Evolutionary conservation across 2,329 filamentous ascomycete genomes (phyloP).

Genomic region (Albifimbria verrucaria): DNA sequence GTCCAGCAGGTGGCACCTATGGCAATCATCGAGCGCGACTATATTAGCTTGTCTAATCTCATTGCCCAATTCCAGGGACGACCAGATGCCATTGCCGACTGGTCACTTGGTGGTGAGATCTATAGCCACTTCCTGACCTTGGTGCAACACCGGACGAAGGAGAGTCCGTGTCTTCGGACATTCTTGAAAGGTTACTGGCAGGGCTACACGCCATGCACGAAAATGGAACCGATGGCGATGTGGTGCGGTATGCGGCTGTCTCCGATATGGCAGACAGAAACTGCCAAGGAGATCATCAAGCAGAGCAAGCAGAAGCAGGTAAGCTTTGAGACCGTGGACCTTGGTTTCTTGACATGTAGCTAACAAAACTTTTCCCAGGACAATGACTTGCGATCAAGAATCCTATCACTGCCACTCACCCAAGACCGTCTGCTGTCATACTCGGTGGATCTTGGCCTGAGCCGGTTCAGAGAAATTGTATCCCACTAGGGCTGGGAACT

Average conservation of each 20-base stretch:
- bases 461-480: conserved; percentile 66
- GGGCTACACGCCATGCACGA: conserved; percentile 55
- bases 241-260: conserved; percentile 64
- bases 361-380: conserved; percentile 24
- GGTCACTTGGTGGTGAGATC: conserved; percentile 76
- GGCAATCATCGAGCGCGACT: conserved; percentile 80
- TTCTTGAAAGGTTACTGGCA: conserved; percentile 55
- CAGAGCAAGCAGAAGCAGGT: conserved; percentile 55
- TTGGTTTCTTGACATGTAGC: not conserved
- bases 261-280: conserved; percentile 76
- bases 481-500: conserved; percentile 28
- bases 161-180: conserved; percentile 36
- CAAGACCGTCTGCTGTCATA: conserved; percentile 70
- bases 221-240: conserved; percentile 38
- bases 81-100: conserved; percentile 62
- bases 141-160: conserved; percentile 39
- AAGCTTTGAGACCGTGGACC: conserved; percentile 21
- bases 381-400: conserved; percentile 33
- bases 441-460: conserved; percentile 65
- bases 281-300: conserved; percentile 63
- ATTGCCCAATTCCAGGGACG: conserved; percentile 68
- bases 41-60: conserved; percentile 63
- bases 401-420: conserved; percentile 63
- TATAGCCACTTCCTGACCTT: conserved; percentile 63
- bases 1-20: conserved; percentile 76